A percentile compares a stretch with the other conserved stretches of the same genome.
Conservation (phyloP, 306 rosid genomes). For the Astragalus membranaceus region DNA sequence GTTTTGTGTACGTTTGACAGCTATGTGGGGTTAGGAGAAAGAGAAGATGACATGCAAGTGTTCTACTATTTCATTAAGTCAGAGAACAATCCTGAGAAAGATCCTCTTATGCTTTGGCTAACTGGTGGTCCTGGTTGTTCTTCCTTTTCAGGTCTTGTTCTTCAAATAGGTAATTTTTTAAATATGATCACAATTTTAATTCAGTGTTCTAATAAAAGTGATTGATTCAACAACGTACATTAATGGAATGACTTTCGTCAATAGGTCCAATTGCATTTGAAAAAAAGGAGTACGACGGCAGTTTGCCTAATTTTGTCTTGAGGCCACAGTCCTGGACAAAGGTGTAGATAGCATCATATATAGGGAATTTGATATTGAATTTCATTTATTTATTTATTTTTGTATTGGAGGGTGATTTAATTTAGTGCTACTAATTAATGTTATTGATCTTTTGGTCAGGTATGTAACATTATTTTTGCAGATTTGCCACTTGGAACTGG, state of each 20-base stretch:
- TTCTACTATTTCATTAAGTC: constrained; percentile 28
- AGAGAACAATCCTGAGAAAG: constrained; percentile 39
- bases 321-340: constrained; percentile 66
- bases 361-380: not conserved
- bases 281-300: constrained; percentile 37
- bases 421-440: not conserved
- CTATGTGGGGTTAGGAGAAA: constrained; percentile 4
- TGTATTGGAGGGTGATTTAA: not conserved
- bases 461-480: constrained; percentile 40
- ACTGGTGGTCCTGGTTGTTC: constrained; percentile 74
- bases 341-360: constrained; percentile 19
- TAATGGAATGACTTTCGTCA: not conserved
- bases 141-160: constrained; percentile 23
- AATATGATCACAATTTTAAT: not conserved
- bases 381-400: not conserved
- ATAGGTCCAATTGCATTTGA: constrained; percentile 51
- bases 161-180: constrained; percentile 37
- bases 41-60: not conserved
- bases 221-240: not conserved
- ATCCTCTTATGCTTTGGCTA: constrained; percentile 64
- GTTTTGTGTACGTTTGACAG: not conserved
- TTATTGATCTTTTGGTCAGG: constrained; percentile 15
- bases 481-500: constrained; percentile 62
- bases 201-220: not conserved
- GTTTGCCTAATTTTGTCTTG: constrained; percentile 37